Conservation (phyloP, 2,329 filamentous ascomycete genomes). For the Remersonia thermophila region DNA sequence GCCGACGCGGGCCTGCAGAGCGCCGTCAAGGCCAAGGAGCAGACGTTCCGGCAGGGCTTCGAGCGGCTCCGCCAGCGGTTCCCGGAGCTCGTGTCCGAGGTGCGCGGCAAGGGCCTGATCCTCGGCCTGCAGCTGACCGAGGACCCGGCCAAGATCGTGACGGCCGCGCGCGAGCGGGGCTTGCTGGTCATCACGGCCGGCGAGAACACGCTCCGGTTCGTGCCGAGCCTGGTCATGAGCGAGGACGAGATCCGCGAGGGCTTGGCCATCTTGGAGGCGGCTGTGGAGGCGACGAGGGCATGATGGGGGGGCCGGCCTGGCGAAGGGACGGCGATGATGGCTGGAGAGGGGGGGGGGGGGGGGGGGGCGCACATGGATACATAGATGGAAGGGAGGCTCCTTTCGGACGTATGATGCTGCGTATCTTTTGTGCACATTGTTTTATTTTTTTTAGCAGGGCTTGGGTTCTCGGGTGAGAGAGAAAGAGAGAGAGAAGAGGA, state of each 20-base stretch:
- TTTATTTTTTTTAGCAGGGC: too few species aligned
- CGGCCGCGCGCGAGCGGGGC: slow-evolving; percentile 75
- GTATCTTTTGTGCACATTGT: too few species aligned
- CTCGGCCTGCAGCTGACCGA: slow-evolving; percentile 71
- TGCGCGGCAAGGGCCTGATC: slow-evolving; percentile 74
- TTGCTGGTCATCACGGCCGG: slow-evolving; percentile 86
- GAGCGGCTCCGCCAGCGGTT: slow-evolving; percentile 33
- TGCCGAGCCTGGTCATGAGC: slow-evolving; percentile 72
- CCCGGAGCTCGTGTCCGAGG: slow-evolving; percentile 63
- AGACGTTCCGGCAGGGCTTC: slow-evolving; percentile 37
- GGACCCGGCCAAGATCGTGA: slow-evolving; percentile 63
- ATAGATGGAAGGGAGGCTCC: too few species aligned
- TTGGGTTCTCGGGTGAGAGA: too few species aligned
- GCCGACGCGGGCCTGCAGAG: slow-evolving; percentile 57
- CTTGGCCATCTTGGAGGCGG: slow-evolving; percentile 60
- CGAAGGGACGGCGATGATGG: not conserved
- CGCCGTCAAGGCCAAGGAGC: slow-evolving; percentile 54
- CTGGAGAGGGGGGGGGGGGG: not conserved
- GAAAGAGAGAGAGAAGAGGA: too few species aligned
- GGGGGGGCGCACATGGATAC: too few species aligned
- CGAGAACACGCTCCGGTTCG: slow-evolving; percentile 82
- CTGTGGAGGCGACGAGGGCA: slow-evolving; percentile 33
- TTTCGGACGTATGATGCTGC: too few species aligned
- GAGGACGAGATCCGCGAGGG: slow-evolving; percentile 71
- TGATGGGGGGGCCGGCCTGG: not conserved